Percentiles rank a stretch among this genome's conserved stretches.
Conservation (phyloP, 768 basidiomycete genomes). For the Pisolithus sp. region DNA sequence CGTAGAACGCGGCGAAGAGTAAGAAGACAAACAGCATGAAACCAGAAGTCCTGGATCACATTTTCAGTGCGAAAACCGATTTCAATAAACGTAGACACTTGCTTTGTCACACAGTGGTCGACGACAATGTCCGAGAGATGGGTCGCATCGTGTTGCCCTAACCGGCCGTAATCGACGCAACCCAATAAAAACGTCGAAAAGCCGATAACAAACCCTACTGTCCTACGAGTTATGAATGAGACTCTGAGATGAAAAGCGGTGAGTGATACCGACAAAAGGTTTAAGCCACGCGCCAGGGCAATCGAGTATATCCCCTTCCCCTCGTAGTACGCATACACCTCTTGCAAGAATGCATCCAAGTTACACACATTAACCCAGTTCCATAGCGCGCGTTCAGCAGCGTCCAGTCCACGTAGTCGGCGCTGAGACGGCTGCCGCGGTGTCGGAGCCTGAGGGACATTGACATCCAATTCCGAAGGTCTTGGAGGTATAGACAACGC, state of each 20-base stretch:
- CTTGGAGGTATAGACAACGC: slow-evolving; percentile 51
- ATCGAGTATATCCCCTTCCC: slow-evolving; percentile 97
- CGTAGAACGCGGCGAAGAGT: slow-evolving; percentile 80
- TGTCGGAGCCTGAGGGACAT: slow-evolving; percentile 22
- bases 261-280: slow-evolving; percentile 77
- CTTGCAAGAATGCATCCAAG: slow-evolving; percentile 90
- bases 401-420: slow-evolving; percentile 66
- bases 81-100: slow-evolving; percentile 18
- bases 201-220: slow-evolving; percentile 95
- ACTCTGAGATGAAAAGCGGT: slow-evolving; percentile 5
- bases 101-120: slow-evolving; percentile 80
- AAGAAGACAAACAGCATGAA: slow-evolving; percentile 79
- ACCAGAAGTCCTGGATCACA: slow-evolving; percentile 62
- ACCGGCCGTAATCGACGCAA: slow-evolving; percentile 86
- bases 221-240: slow-evolving; percentile 48
- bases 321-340: slow-evolving; percentile 93
- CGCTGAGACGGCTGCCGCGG: slow-evolving; percentile 26
- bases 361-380: slow-evolving; percentile 99
- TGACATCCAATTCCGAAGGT: slow-evolving; percentile 55
- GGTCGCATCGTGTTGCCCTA: slow-evolving; percentile 60
- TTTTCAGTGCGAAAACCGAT: slow-evolving; percentile 8
- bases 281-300: slow-evolving; percentile 82
- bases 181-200: slow-evolving; percentile 96
- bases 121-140: slow-evolving; percentile 79
- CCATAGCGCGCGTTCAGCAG: slow-evolving; percentile 91